Evolutionary conservation across 2,329 filamentous ascomycete genomes (phyloP).

Genomic region (Bipolaris bicolor): DNA sequence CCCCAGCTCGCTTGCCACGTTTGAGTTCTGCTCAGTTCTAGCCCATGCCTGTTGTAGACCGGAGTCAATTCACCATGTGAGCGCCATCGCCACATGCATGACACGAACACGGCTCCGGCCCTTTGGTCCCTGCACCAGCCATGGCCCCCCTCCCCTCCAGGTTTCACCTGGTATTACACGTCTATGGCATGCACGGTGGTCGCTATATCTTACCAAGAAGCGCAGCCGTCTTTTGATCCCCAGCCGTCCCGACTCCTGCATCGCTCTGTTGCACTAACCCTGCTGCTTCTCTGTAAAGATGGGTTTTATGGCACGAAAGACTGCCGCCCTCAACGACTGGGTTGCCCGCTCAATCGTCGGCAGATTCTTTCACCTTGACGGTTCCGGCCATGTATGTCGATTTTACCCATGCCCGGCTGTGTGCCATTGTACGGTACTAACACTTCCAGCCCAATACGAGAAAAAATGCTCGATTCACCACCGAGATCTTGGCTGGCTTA

Average conservation of each 20-base stretch:
- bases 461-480: constrained; percentile 78
- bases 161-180: not conserved
- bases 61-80: not conserved
- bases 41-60: not conserved
- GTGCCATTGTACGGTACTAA: constrained; percentile 24
- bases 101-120: constrained; percentile 7
- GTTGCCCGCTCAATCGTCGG: constrained; percentile 45
- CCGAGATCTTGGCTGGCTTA: constrained; percentile 80
- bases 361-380: constrained; percentile 73
- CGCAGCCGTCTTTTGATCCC: not conserved
- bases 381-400: constrained; percentile 77
- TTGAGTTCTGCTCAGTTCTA: not conserved
- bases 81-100: constrained; percentile 11
- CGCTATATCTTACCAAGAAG: constrained; percentile 10
- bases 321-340: constrained; percentile 37
- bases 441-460: constrained; percentile 66
- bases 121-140: constrained; percentile 3
- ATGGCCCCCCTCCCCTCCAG: not conserved
- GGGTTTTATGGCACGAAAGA: constrained; percentile 28
- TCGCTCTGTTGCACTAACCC: not conserved
- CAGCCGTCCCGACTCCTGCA: not conserved
- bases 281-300: constrained; percentile 11
- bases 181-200: not conserved
- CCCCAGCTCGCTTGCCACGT: no score
- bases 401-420: not conserved